Evolutionary conservation across 2,329 filamentous ascomycete species (phyloP), one percentile per base, ranked within the genome.

Genomic region (Paracorniculantispora psalliotae): DNA sequence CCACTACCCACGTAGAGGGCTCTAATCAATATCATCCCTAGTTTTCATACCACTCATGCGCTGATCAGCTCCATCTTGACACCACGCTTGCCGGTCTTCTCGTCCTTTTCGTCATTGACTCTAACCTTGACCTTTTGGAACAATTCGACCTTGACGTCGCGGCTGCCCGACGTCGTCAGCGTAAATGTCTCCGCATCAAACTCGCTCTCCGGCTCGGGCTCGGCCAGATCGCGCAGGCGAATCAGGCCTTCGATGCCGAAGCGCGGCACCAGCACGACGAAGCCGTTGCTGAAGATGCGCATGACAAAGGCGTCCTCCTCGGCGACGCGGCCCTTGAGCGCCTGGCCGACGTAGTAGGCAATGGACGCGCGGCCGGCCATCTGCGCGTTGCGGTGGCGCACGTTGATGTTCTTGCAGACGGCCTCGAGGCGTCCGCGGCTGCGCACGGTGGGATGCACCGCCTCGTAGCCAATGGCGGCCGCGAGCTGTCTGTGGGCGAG

Each of bases 331-430:
- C 84, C 91, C 77, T 94, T 94, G 59, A 99, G 86, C 13, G 93
- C 92, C 76, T 99, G 94, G 0, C 94, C 94, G 51, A 99, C 94
- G 71, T 97, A 99, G 77, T 97, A 99, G 67, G 96, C 92, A 63
- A 99, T 92, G 66, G 89, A 94, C 26, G 94, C 93, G 61, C 94
- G 87, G 37, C 93, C 93, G 2, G 94, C 94, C 75, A 96, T 88
- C 75, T 99, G 94, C 33, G 94, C 94, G 73, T 99, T 99, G 69
- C 94, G 91, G 74, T 99, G 94, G 8, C 94, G 88, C 60, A 94
- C 87, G 73, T 99, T 99, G 82, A 99, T 97, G 77, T 99, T 99
- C 74, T 92, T 92, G 82, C 94, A 97, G 25, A 99, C 91, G 59
- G 87, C 90, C 74, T 97, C 92, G 59, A 99, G 86, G 66, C 92